Percentiles rank a stretch among this genome's conserved stretches.
These are phyloP conservation scores for Candida taoyuanica DNA, from an alignment of 805 yeast genomes.

Conservation along the genomic window DNA sequence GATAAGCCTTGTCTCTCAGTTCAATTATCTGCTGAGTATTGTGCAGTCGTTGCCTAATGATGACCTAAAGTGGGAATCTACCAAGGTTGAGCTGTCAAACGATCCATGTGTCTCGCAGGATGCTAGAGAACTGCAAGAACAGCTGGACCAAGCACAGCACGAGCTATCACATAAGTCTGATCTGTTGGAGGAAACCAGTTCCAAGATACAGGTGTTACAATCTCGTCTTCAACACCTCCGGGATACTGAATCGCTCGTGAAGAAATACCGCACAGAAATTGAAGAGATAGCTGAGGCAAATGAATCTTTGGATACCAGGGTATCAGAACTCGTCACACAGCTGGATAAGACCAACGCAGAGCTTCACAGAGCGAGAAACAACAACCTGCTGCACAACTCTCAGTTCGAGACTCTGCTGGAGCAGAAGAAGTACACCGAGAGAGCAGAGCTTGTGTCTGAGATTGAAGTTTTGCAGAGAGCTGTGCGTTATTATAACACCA, in stretches of 20 bases:
- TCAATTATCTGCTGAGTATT: background rate
- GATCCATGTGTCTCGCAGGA: background rate
- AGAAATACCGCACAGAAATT: slow-evolving; percentile 23
- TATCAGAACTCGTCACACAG: slow-evolving; percentile 18
- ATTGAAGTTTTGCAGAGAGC: slow-evolving; percentile 37
- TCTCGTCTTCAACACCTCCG: slow-evolving; percentile 35
- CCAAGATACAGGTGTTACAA: slow-evolving; percentile 43
- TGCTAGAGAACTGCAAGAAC: background rate
- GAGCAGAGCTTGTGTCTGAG: slow-evolving; percentile 40
- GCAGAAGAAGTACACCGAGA: slow-evolving; percentile 32
- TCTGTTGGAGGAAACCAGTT: slow-evolving; percentile 37
- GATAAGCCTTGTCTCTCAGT: background rate
- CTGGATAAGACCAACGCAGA: slow-evolving; percentile 26
- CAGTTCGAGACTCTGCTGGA: slow-evolving; percentile 32
- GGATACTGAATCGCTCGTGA: slow-evolving; percentile 27
- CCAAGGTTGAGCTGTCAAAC: background rate
- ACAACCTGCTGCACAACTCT: slow-evolving; percentile 24
- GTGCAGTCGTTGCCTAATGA: slow-evolving; percentile 1
- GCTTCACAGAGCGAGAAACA: slow-evolving; percentile 27
- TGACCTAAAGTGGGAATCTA: slow-evolving; percentile 1
- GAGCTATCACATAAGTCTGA: background rate
- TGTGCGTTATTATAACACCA: slow-evolving; percentile 7
- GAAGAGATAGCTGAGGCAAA: slow-evolving; percentile 14
- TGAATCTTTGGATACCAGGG: slow-evolving; percentile 9
- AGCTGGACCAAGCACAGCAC: background rate